Evolutionary conservation across 495 filamentous ascomycete genomes (phyloP).

Genomic region (Neurospora sp.): DNA sequence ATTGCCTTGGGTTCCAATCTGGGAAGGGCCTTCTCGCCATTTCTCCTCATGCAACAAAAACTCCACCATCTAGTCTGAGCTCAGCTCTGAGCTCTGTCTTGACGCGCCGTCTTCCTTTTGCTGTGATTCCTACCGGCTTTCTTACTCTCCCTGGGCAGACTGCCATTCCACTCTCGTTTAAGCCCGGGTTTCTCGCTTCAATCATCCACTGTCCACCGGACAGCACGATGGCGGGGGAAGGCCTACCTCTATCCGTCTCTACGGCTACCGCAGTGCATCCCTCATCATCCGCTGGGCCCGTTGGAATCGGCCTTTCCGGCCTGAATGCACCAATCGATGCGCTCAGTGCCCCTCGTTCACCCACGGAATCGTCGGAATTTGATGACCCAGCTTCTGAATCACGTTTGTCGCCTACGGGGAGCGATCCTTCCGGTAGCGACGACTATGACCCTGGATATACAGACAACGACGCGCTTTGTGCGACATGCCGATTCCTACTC

Average conservation of each 20-base stretch:
- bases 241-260: neutral
- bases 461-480: neutral
- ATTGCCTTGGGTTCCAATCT: neutral
- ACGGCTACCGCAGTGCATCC: neutral
- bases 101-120: neutral
- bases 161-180: neutral
- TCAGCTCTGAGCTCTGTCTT: too few species aligned
- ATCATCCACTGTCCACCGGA: neutral
- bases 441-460: neutral
- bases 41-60: neutral
- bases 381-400: neutral
- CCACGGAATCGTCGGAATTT: too few species aligned
- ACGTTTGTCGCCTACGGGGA: too few species aligned
- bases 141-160: neutral
- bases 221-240: neutral
- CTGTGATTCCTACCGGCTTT: neutral
- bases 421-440: neutral
- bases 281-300: neutral
- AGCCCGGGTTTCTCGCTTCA: too few species aligned
- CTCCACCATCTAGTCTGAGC: neutral
- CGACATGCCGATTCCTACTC: neutral
- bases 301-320: neutral
- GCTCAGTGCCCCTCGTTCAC: neutral
- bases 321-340: neutral
- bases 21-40: neutral